phyloP scores from a whole-genome alignment of 2,329 filamentous ascomycete species.

The Colletotrichum liriopes region DNA sequence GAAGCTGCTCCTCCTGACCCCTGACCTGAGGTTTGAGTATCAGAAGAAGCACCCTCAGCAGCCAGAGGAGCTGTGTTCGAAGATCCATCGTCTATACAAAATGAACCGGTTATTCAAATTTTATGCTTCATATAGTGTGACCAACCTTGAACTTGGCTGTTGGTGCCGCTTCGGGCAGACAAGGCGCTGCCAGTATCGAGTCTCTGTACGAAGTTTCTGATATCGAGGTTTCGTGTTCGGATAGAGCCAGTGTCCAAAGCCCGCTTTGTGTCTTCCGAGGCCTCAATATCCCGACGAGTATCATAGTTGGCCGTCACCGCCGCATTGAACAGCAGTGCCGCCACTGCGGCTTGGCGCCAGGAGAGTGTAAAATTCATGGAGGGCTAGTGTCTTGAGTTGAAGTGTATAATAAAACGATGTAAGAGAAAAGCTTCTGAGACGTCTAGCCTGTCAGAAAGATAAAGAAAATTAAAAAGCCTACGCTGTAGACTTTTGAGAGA shows the following conservation, averaged over 20 bases:
- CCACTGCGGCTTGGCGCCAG: constrained; percentile 36
- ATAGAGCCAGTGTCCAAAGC: constrained; percentile 22
- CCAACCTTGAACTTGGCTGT: constrained; percentile 10
- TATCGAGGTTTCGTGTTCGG: constrained; percentile 1
- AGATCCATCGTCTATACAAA: background rate
- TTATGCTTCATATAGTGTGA: background rate
- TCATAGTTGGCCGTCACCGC: constrained; percentile 33
- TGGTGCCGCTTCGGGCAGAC: constrained; percentile 6
- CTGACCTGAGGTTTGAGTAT: background rate
- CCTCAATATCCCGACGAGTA: constrained; percentile 12
- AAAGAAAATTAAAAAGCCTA: constrained; percentile 21
- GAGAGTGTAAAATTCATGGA: constrained; percentile 22
- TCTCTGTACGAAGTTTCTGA: constrained; percentile 30
- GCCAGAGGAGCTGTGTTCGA: constrained; percentile 10
- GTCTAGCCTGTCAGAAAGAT: constrained; percentile 34
- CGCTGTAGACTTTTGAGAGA: constrained; percentile 6
- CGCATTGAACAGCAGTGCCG: constrained; percentile 37
- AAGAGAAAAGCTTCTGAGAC: no score
- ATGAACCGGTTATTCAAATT: background rate
- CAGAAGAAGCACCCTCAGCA: constrained; percentile 22
- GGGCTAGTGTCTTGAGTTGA: background rate
- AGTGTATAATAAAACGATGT: no score
- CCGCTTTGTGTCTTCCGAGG: constrained; percentile 26
- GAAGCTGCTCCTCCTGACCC: background rate
- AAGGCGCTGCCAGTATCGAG: constrained; percentile 21